Conservation (phyloP, 306 rosid genomes). For the Mimosa bimucronata region DNA sequence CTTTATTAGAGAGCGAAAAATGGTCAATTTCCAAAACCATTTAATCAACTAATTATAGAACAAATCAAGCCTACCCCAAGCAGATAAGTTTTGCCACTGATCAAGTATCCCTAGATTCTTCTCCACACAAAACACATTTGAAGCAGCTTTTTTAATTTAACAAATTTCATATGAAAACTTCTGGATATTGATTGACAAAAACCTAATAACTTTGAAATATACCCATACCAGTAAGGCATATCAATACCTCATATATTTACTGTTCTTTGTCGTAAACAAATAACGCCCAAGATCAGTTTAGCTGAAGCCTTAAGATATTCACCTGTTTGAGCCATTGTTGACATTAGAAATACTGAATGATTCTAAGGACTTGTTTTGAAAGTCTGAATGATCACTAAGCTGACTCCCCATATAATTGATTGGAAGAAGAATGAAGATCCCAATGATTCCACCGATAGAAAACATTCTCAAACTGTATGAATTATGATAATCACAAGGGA, state of each 20-base stretch:
- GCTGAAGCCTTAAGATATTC: slow-evolving; percentile 27
- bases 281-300: slow-evolving; percentile 25
- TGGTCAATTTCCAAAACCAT: neutral
- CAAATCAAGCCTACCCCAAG: neutral
- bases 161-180: slow-evolving; percentile 5
- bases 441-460: slow-evolving; percentile 66
- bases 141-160: neutral
- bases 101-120: slow-evolving; percentile 27
- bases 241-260: slow-evolving; percentile 16
- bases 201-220: neutral
- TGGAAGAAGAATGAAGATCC: slow-evolving; percentile 70
- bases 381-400: slow-evolving; percentile 61
- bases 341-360: slow-evolving; percentile 85
- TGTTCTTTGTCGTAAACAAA: slow-evolving; percentile 27
- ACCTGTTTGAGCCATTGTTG: slow-evolving; percentile 78
- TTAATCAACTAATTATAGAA: slow-evolving; percentile 11
- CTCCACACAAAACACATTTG: slow-evolving; percentile 5
- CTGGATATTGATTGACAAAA: slow-evolving; percentile 19
- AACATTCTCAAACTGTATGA: slow-evolving; percentile 71
- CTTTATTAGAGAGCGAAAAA: neutral
- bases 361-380: slow-evolving; percentile 68
- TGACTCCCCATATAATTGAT: slow-evolving; percentile 75
- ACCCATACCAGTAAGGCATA: slow-evolving; percentile 14
- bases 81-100: neutral
- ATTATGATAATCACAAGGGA: neutral